phyloP scores from a whole-genome alignment of 192 early-diverging fungal species.

The Backusella luteola region DNA sequence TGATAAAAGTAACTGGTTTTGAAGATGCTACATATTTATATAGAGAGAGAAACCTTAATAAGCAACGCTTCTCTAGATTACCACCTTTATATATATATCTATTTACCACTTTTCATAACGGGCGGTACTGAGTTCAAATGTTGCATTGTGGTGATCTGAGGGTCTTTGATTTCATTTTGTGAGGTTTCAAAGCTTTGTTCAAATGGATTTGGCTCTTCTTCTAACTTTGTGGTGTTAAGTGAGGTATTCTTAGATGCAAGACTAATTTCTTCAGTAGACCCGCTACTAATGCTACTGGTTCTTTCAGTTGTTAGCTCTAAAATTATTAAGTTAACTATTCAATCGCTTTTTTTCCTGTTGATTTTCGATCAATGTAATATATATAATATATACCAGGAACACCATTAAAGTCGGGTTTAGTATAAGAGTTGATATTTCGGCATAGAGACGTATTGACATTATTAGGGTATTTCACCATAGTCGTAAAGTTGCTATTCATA shows the following conservation, averaged over 20 bases:
- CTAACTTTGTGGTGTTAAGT: constrained; percentile 54
- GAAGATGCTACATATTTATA: background rate
- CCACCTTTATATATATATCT: background rate
- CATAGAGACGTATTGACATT: background rate
- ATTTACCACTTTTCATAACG: background rate
- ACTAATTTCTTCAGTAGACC: background rate
- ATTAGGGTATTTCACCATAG: background rate
- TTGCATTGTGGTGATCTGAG: background rate
- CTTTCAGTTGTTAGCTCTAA: background rate
- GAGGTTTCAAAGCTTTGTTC: constrained; percentile 69
- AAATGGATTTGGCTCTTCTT: constrained; percentile 86
- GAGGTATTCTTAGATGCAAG: constrained; percentile 2
- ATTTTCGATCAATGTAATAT: background rate
- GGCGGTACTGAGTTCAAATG: background rate
- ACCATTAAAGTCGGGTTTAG: background rate
- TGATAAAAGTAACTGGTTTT: background rate
- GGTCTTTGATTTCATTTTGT: background rate
- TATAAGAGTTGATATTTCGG: background rate
- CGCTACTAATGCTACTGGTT: background rate
- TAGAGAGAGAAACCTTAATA: too few relatives aligned
- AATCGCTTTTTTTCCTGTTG: background rate
- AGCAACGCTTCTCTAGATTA: too few relatives aligned
- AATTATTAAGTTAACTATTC: background rate
- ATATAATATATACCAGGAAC: background rate
- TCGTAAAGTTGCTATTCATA: background rate